phyloP scores from a whole-genome alignment of 164 flowering plant species.

The Macadamia tetraphylla region DNA sequence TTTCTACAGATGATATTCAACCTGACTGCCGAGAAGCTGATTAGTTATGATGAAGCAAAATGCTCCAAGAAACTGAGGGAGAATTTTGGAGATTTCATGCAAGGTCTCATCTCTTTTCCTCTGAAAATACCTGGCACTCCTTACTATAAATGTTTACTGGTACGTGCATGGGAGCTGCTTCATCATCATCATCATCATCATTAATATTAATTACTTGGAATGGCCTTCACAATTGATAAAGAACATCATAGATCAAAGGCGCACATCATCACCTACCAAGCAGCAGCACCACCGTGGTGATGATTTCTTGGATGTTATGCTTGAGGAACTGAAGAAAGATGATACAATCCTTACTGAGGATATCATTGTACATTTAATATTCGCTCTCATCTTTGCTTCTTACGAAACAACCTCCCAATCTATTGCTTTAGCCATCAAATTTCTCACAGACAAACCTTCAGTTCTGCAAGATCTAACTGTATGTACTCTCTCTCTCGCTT shows the following conservation, averaged over 20 bases:
- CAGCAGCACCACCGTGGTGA: not conserved
- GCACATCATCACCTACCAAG: not conserved
- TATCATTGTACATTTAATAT: too few relatives aligned
- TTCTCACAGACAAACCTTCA: not conserved
- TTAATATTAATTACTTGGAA: not conserved
- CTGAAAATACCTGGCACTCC: conserved; percentile 40
- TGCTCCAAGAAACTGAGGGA: conserved; percentile 24
- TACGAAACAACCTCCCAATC: not conserved
- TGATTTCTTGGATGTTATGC: not conserved
- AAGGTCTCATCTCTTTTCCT: conserved; percentile 40
- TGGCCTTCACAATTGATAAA: not conserved
- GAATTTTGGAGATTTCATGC: conserved; percentile 30
- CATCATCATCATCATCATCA: not conserved
- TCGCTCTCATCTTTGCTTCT: not conserved
- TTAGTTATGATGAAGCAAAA: conserved; percentile 30
- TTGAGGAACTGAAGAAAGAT: not conserved
- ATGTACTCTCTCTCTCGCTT: not conserved
- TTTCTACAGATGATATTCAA: conserved; percentile 37
- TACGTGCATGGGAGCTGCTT: not conserved
- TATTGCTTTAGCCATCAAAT: not conserved
- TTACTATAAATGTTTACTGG: conserved; percentile 35
- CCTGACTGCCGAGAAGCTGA: conserved; percentile 31
- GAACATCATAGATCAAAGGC: not conserved
- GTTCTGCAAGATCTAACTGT: not conserved
- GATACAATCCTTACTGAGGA: not conserved